Evolutionary conservation across 202 grass and related monocot genomes (phyloP).

Genomic region (Zoysia matrella): DNA sequence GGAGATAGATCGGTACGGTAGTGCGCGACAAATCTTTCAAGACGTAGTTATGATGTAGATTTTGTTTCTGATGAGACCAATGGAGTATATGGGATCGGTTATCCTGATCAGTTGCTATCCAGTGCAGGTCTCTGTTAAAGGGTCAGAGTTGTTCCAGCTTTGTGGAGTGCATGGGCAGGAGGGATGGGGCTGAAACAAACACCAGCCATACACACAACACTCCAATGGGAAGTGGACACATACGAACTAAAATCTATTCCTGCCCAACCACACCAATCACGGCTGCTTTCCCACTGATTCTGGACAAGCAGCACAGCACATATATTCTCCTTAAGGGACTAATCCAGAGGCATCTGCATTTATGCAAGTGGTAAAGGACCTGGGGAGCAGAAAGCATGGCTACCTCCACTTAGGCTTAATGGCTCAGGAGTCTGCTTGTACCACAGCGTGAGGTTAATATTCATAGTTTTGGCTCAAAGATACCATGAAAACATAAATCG

Average conservation of each 20-base stretch:
- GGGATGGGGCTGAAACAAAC: slow-evolving; percentile 53
- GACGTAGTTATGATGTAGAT: background rate
- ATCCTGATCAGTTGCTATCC: slow-evolving; percentile 20
- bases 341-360: slow-evolving; percentile 47
- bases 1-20: background rate
- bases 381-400: slow-evolving; percentile 44
- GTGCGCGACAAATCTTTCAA: background rate
- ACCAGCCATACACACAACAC: slow-evolving; percentile 43
- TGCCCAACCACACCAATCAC: slow-evolving; percentile 45
- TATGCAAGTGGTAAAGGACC: slow-evolving; percentile 37
- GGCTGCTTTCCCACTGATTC: slow-evolving; percentile 44
- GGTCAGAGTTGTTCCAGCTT: slow-evolving; percentile 50
- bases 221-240: slow-evolving; percentile 45
- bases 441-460: slow-evolving; percentile 31
- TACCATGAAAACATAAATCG: slow-evolving; percentile 26
- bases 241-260: slow-evolving; percentile 52
- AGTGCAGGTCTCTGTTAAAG: slow-evolving; percentile 49
- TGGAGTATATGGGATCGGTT: slow-evolving; percentile 12
- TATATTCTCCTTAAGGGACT: slow-evolving; percentile 48
- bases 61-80: background rate
- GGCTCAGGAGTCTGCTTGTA: slow-evolving; percentile 23
- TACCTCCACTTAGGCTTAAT: slow-evolving; percentile 15
- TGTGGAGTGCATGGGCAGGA: slow-evolving; percentile 41
- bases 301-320: slow-evolving; percentile 37
- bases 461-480: slow-evolving; percentile 5